These are phyloP conservation scores for Jamesozyma spencerorum DNA, from an alignment of 805 yeast genomes.

Conservation along the genomic window DNA sequence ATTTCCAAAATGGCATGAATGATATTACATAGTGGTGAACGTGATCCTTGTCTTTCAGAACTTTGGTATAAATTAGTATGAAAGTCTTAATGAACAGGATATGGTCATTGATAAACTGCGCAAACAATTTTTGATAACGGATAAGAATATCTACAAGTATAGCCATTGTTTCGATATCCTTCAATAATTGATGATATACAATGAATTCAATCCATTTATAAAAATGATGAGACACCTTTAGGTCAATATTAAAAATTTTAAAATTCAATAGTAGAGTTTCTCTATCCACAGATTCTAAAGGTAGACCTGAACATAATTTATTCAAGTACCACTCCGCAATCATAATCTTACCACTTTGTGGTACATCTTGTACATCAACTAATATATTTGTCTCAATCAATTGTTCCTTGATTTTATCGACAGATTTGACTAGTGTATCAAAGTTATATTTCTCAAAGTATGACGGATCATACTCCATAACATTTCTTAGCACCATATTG, in stretches of 20 bases:
- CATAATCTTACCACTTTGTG: slow-evolving; percentile 38
- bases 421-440: slow-evolving; percentile 25
- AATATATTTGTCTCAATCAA: slow-evolving; percentile 1
- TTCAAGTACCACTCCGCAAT: slow-evolving; percentile 42
- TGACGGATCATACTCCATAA: slow-evolving; percentile 34
- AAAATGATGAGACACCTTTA: slow-evolving; percentile 26
- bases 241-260: slow-evolving; percentile 17
- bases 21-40: slow-evolving; percentile 17
- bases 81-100: slow-evolving; percentile 28
- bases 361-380: slow-evolving; percentile 17
- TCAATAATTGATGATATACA: slow-evolving; percentile 25
- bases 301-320: slow-evolving; percentile 30
- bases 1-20: slow-evolving; percentile 29
- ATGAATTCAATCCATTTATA: slow-evolving; percentile 30
- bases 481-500: slow-evolving; percentile 44
- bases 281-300: slow-evolving; percentile 11
- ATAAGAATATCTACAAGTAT: slow-evolving; percentile 24
- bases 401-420: slow-evolving; percentile 25
- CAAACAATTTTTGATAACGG: slow-evolving; percentile 26
- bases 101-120: slow-evolving; percentile 32
- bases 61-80: slow-evolving; percentile 20
- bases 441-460: slow-evolving; percentile 28
- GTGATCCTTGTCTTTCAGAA: slow-evolving; percentile 17
- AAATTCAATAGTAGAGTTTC: slow-evolving; percentile 14
- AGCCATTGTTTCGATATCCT: slow-evolving; percentile 24